A percentile compares a stretch with the other conserved stretches of the same genome.
Evolutionary conservation across 257 asterid species (phyloP).

Genomic region (Nicotiana attenuata): DNA sequence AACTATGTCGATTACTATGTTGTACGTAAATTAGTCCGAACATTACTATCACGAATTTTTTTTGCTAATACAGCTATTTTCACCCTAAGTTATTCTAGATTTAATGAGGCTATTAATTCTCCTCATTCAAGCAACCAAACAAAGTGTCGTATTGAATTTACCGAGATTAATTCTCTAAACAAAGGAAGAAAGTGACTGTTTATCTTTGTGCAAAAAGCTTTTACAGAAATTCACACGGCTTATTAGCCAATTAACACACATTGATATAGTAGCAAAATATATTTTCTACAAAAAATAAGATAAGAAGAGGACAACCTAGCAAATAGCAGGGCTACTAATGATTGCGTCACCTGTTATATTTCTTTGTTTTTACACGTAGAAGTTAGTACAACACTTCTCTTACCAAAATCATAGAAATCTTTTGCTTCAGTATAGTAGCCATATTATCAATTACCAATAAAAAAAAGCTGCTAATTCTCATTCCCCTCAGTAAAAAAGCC

Average conservation of each 20-base stretch:
- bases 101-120: too few species aligned
- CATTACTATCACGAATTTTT: too few species aligned
- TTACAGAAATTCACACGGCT: neutral
- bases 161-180: too few species aligned
- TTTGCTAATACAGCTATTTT: too few species aligned
- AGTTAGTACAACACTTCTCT: neutral
- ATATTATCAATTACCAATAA: slow-evolving; percentile 11
- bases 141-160: too few species aligned
- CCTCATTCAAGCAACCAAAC: too few species aligned
- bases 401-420: neutral
- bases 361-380: neutral
- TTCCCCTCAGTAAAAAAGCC: neutral
- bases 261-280: neutral
- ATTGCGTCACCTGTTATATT: neutral
- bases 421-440: neutral
- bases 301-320: too few species aligned
- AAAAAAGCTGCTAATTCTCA: slow-evolving; percentile 3
- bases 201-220: too few species aligned
- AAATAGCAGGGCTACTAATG: neutral
- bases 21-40: too few species aligned
- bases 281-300: neutral
- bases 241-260: neutral
- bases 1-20: too few species aligned
- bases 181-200: neutral
- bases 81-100: too few species aligned